Conservation (phyloP, 163 green algal genomes). For the Chlamydomonas reinhardtii region DNA sequence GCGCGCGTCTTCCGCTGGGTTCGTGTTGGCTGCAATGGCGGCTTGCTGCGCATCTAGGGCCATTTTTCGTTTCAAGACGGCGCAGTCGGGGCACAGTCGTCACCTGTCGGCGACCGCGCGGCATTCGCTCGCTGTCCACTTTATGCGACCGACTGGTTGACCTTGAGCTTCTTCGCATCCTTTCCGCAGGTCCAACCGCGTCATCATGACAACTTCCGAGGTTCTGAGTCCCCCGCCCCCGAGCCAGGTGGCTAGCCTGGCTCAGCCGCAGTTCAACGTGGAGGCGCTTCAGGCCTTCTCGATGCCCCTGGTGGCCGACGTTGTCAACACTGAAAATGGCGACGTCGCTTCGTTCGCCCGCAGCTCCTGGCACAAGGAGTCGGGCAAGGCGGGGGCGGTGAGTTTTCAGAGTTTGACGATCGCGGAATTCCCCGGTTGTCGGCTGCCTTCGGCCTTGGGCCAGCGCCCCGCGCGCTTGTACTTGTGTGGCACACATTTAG, state of each 20-base stretch:
- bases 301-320: constrained; percentile 13
- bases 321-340: constrained; percentile 41
- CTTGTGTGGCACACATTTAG: too few relatives aligned
- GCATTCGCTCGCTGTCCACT: background rate
- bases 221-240: constrained; percentile 42
- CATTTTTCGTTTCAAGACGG: too few relatives aligned
- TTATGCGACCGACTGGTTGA: background rate
- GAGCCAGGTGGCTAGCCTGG: constrained; percentile 32
- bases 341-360: constrained; percentile 22
- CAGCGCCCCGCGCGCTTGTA: too few relatives aligned
- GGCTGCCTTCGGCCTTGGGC: too few relatives aligned
- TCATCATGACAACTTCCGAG: constrained; percentile 49
- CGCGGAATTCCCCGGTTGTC: background rate
- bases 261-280: constrained; percentile 29
- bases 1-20: background rate
- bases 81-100: background rate
- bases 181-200: background rate
- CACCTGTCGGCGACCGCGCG: background rate
- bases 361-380: constrained; percentile 16
- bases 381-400: constrained; percentile 24
- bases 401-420: constrained; percentile 14
- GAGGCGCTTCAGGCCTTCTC: constrained; percentile 36
- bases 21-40: too few relatives aligned
- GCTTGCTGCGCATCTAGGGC: too few relatives aligned
- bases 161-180: background rate